Percentiles rank a stretch among this genome's conserved stretches.
These are phyloP conservation scores for Fusarium buharicum DNA, from an alignment of 2,329 filamentous ascomycete genomes.

Conservation along the genomic window DNA sequence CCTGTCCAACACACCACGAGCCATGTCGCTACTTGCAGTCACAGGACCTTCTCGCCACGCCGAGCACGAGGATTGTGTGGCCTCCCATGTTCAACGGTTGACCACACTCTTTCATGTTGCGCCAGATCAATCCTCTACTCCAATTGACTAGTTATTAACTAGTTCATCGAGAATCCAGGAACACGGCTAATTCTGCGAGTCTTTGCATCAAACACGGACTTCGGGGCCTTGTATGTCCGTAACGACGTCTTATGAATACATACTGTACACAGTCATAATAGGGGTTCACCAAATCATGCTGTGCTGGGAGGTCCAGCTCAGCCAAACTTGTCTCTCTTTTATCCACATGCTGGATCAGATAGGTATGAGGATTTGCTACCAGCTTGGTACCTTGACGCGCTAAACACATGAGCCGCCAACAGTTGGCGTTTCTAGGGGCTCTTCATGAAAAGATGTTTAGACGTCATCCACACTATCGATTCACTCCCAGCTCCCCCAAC, in stretches of 20 bases:
- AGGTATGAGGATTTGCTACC: neutral
- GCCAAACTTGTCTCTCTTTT: neutral
- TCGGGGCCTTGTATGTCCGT: constrained; percentile 37
- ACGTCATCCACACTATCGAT: constrained; percentile 35
- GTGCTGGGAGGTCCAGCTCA: neutral
- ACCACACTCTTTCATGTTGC: constrained; percentile 21
- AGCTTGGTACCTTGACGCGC: constrained; percentile 16
- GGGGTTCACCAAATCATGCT: constrained; percentile 10
- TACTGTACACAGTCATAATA: constrained; percentile 15
- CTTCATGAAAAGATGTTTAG: constrained; percentile 15
- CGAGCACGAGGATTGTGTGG: constrained; percentile 39
- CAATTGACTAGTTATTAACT: constrained; percentile 38
- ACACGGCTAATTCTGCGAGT: constrained; percentile 29
- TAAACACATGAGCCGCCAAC: constrained; percentile 32
- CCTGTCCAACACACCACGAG: constrained; percentile 45
- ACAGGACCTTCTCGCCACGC: constrained; percentile 46
- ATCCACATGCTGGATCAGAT: constrained; percentile 1
- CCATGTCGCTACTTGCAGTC: constrained; percentile 44
- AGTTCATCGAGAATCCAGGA: constrained; percentile 47
- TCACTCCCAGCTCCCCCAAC: constrained; percentile 27
- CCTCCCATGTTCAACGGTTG: constrained; percentile 28
- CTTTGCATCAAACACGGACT: constrained; percentile 21
- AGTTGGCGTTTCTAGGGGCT: constrained; percentile 11
- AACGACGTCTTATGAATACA: constrained; percentile 33
- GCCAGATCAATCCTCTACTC: constrained; percentile 30